These are phyloP conservation scores for Rhododendron griersonianum DNA, from an alignment of 148 eudicot species.

Conservation along the genomic window DNA sequence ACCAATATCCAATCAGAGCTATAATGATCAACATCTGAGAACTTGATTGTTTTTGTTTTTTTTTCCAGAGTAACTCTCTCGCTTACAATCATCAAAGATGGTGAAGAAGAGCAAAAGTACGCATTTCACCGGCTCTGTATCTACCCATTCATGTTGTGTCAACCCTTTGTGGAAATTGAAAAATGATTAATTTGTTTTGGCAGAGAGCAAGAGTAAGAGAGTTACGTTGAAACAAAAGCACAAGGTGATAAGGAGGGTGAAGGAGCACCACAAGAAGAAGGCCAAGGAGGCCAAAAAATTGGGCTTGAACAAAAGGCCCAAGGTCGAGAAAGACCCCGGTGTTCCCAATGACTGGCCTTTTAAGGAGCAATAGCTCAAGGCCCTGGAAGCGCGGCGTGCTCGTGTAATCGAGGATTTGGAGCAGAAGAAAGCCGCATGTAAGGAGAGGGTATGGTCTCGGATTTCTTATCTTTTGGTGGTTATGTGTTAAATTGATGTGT, in stretches of 20 bases:
- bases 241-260: conserved; percentile 74
- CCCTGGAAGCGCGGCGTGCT: conserved; percentile 72
- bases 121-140: background rate
- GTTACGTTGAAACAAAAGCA: conserved; percentile 66
- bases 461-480: background rate
- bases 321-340: conserved; percentile 89
- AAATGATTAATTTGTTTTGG: background rate
- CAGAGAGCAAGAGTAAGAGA: conserved; percentile 97
- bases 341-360: conserved; percentile 98
- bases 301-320: conserved; percentile 53
- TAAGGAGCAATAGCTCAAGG: conserved; percentile 93
- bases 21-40: background rate
- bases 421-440: conserved; percentile 85
- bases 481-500: background rate
- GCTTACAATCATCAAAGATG: conserved; percentile 30
- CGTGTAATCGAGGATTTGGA: conserved; percentile 66
- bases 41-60: background rate
- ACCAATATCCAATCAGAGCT: too few species aligned
- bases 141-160: too few species aligned
- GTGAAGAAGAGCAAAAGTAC: conserved; percentile 80
- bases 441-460: conserved; percentile 66
- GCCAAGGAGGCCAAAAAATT: conserved; percentile 87
- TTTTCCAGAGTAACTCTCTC: background rate
- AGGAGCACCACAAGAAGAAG: conserved; percentile 92
- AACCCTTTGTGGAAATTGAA: background rate